phyloP scores from a whole-genome alignment of 768 basidiomycete genomes.

The Russula compacta region DNA sequence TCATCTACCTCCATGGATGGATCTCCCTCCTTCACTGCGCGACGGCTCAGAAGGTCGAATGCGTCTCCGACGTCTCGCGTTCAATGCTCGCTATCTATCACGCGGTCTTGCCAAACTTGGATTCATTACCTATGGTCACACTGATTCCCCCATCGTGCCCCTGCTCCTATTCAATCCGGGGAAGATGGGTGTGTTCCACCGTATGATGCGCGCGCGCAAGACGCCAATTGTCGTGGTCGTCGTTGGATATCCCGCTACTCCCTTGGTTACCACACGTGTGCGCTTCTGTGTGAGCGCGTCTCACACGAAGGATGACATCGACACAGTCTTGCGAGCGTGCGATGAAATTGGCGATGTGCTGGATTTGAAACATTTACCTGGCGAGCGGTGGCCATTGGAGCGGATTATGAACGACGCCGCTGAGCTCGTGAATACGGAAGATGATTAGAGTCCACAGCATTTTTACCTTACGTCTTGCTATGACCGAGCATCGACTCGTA shows the following conservation, averaged over 20 bases:
- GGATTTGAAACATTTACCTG: slow-evolving; percentile 74
- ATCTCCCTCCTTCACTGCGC: slow-evolving; percentile 58
- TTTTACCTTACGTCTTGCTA: neutral
- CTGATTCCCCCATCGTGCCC: slow-evolving; percentile 88
- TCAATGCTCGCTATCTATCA: slow-evolving; percentile 91
- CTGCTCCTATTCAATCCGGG: slow-evolving; percentile 87
- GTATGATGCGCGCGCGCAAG: slow-evolving; percentile 69
- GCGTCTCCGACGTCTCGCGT: slow-evolving; percentile 81
- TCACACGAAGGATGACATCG: slow-evolving; percentile 97
- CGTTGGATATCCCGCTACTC: slow-evolving; percentile 85
- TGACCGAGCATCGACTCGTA: neutral
- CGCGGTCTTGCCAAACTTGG: slow-evolving; percentile 81
- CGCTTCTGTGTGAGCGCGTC: slow-evolving; percentile 91
- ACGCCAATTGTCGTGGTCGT: slow-evolving; percentile 85
- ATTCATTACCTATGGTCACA: slow-evolving; percentile 92
- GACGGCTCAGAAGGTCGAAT: slow-evolving; percentile 79
- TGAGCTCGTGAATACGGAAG: slow-evolving; percentile 53
- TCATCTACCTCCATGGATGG: slow-evolving; percentile 69
- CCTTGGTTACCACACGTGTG: slow-evolving; percentile 79
- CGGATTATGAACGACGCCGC: slow-evolving; percentile 61
- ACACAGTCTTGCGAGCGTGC: slow-evolving; percentile 72
- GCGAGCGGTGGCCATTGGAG: slow-evolving; percentile 72
- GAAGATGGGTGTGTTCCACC: slow-evolving; percentile 87
- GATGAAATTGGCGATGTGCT: slow-evolving; percentile 88
- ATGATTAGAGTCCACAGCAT: slow-evolving; percentile 10